Percentiles rank a stretch among this genome's conserved stretches.
phyloP scores from a whole-genome alignment of 306 rosid genomes.

The Rosa rugosa region DNA sequence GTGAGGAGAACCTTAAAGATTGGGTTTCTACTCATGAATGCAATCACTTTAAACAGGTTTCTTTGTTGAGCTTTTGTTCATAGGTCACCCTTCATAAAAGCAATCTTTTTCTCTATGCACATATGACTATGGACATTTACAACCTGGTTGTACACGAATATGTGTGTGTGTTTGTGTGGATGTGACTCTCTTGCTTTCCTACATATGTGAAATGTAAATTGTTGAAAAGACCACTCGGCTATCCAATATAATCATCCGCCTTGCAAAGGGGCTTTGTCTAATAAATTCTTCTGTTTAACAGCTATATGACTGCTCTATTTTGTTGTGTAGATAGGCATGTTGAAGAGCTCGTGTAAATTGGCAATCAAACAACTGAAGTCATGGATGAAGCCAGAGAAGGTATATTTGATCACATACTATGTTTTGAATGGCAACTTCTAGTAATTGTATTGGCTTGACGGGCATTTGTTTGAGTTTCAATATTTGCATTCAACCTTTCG shows the following conservation, averaged over 20 bases:
- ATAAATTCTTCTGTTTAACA: background rate
- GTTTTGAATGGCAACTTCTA: background rate
- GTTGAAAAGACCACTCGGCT: background rate
- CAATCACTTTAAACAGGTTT: background rate
- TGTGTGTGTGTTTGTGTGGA: background rate
- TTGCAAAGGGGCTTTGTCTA: background rate
- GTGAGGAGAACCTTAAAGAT: background rate
- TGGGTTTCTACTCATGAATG: background rate
- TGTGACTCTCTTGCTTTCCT: background rate
- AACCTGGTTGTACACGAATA: background rate
- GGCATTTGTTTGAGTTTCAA: background rate
- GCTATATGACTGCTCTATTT: background rate
- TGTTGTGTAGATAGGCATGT: constrained; percentile 63
- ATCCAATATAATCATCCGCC: background rate
- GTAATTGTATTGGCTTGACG: background rate
- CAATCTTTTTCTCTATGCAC: background rate
- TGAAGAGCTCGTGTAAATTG: constrained; percentile 56
- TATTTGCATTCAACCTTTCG: background rate
- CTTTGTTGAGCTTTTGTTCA: background rate
- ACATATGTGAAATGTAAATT: background rate
- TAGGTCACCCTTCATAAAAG: background rate
- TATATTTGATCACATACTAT: constrained; percentile 28
- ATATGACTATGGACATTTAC: background rate
- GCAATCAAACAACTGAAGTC: constrained; percentile 58
- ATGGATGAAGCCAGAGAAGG: constrained; percentile 93